Evolutionary conservation across 2,329 filamentous ascomycete genomes (phyloP).

Genomic region (Epichloe scottii): DNA sequence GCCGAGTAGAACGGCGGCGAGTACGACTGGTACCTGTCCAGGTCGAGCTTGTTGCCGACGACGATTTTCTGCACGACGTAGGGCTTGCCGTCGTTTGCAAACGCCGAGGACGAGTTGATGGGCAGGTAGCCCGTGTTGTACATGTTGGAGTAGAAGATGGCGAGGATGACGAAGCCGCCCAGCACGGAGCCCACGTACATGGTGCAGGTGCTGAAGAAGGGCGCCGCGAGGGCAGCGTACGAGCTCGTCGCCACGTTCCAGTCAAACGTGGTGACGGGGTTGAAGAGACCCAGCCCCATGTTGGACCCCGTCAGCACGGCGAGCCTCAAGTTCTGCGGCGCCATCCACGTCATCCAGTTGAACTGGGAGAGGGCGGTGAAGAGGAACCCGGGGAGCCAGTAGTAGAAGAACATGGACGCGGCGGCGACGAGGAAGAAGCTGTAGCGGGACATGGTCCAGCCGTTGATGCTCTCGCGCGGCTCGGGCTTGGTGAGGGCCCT

Average conservation of each 20-base stretch:
- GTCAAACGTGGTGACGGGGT: slow-evolving; percentile 26
- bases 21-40: slow-evolving; percentile 27
- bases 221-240: slow-evolving; percentile 24
- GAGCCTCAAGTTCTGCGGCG: slow-evolving; percentile 28
- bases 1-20: slow-evolving; percentile 32
- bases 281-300: slow-evolving; percentile 26
- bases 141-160: slow-evolving; percentile 29
- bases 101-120: slow-evolving; percentile 31
- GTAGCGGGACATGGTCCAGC: slow-evolving; percentile 30
- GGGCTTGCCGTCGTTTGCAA: slow-evolving; percentile 27
- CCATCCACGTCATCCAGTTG: slow-evolving; percentile 45
- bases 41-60: slow-evolving; percentile 25
- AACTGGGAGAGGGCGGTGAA: slow-evolving; percentile 35
- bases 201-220: slow-evolving; percentile 27
- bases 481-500: slow-evolving; percentile 25
- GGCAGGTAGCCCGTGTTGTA: slow-evolving; percentile 32
- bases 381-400: slow-evolving; percentile 39
- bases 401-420: slow-evolving; percentile 35
- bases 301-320: slow-evolving; percentile 29
- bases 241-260: slow-evolving; percentile 27
- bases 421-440: slow-evolving; percentile 32
- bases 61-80: slow-evolving; percentile 24
- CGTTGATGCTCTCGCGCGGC: slow-evolving; percentile 14
- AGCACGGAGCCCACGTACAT: slow-evolving; percentile 23
- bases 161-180: slow-evolving; percentile 26